A percentile compares a stretch with the other conserved stretches of the same genome.
These are phyloP conservation scores for Corrigiola litoralis DNA, from an alignment of 179 eudicot species.

Conservation along the genomic window DNA sequence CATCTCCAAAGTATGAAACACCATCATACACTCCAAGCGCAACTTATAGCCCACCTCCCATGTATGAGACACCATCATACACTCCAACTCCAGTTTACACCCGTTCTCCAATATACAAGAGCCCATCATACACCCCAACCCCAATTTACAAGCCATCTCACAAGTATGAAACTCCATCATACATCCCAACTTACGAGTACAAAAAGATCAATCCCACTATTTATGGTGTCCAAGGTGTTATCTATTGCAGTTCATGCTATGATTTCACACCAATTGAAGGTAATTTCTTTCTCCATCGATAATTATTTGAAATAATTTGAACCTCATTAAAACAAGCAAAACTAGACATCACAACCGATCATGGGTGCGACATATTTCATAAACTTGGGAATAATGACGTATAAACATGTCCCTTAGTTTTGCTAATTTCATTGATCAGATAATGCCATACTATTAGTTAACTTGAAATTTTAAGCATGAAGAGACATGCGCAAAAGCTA, in stretches of 20 bases:
- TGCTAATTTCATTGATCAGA: no score
- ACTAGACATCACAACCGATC: no score
- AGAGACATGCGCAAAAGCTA: no score
- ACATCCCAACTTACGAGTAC: not conserved
- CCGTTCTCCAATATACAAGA: not conserved
- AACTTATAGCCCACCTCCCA: not conserved
- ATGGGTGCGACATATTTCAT: no score
- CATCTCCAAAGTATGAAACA: not conserved
- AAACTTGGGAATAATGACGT: no score
- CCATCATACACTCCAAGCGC: not conserved
- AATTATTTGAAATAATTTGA: not conserved
- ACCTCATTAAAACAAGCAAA: no score
- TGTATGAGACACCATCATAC: not conserved
- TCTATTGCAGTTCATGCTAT: constrained; percentile 17
- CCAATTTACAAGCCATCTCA: not conserved
- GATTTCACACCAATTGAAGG: constrained; percentile 24
- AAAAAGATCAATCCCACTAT: not conserved
- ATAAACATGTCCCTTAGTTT: no score
- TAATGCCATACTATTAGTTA: no score
- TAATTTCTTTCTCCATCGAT: not conserved
- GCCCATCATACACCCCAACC: constrained; percentile 5
- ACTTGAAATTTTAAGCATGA: no score
- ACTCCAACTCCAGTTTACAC: no score
- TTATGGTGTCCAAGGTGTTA: constrained; percentile 28
- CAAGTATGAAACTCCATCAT: not conserved